phyloP scores from a whole-genome alignment of 1,139 yeast genomes.

The Yarrowia galli region DNA sequence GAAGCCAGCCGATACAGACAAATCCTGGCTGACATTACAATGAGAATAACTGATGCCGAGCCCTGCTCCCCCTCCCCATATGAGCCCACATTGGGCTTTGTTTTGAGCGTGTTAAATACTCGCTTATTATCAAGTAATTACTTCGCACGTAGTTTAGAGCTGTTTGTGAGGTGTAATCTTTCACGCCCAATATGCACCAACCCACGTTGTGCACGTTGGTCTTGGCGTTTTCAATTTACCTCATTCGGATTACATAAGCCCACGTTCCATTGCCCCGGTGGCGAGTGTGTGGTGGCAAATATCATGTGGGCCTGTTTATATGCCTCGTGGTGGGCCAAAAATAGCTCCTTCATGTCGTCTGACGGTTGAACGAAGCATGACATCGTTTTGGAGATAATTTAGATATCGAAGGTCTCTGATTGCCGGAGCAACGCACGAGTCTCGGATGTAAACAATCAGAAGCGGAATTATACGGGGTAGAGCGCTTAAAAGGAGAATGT shows the following conservation, averaged over 20 bases:
- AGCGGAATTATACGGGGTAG: too few relatives aligned
- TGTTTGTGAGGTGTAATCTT: too few relatives aligned
- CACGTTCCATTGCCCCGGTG: neutral
- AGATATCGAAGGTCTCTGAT: neutral
- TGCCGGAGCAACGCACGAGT: conserved; percentile 20
- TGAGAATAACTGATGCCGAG: too few relatives aligned
- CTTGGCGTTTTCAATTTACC: conserved; percentile 5
- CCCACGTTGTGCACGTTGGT: conserved; percentile 2
- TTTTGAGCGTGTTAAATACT: too few relatives aligned
- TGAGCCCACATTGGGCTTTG: too few relatives aligned
- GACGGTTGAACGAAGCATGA: neutral
- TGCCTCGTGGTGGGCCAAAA: neutral
- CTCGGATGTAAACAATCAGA: neutral
- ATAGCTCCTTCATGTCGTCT: neutral
- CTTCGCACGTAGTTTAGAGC: too few relatives aligned
- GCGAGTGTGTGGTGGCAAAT: neutral
- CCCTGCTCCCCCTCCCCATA: too few relatives aligned
- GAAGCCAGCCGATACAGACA: too few relatives aligned
- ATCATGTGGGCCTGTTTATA: neutral
- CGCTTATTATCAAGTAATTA: too few relatives aligned
- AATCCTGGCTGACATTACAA: too few relatives aligned
- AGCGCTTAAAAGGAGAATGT: too few relatives aligned
- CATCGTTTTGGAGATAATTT: neutral
- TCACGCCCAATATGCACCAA: neutral
- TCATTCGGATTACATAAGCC: neutral